These are phyloP conservation scores for Pythium aquatile DNA, from an alignment of 352 stramenopile genomes.

Conservation along the genomic window DNA sequence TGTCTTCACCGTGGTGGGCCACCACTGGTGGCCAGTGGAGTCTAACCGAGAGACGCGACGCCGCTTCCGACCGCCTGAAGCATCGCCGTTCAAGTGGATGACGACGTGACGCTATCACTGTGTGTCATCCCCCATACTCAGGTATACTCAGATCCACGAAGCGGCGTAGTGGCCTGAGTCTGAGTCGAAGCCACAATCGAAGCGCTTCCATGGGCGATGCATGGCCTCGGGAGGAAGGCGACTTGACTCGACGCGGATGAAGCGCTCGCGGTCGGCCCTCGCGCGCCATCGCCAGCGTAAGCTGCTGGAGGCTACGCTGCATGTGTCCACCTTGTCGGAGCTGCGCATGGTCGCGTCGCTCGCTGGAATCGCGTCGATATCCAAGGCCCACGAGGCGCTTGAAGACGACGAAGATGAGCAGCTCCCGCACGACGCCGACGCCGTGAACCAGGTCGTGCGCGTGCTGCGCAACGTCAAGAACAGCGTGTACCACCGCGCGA, in stretches of 20 bases:
- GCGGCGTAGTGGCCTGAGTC: slow-evolving; percentile 7
- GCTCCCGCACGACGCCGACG: slow-evolving; percentile 9
- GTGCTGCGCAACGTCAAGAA: slow-evolving; percentile 66
- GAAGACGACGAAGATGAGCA: slow-evolving; percentile 3
- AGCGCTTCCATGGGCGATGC: neutral
- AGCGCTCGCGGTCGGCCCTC: slow-evolving; percentile 45
- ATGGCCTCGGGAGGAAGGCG: neutral
- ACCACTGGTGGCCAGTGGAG: too few relatives aligned
- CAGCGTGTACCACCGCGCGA: slow-evolving; percentile 59
- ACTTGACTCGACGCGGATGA: slow-evolving; percentile 23
- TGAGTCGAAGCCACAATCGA: neutral
- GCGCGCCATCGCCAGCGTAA: slow-evolving; percentile 57
- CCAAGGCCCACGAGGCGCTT: neutral
- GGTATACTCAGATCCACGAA: slow-evolving; percentile 10
- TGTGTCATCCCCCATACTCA: neutral
- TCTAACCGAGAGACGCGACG: neutral
- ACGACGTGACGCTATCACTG: too few relatives aligned
- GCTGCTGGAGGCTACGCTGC: slow-evolving; percentile 51
- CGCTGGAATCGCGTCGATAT: slow-evolving; percentile 25
- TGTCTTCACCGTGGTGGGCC: too few relatives aligned
- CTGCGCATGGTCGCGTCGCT: slow-evolving; percentile 32
- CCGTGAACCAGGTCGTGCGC: slow-evolving; percentile 34
- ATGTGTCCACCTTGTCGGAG: slow-evolving; percentile 40
- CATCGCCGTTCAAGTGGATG: neutral
- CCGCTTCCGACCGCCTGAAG: slow-evolving; percentile 1